Evolutionary conservation across 2,329 filamentous ascomycete genomes (phyloP).

Genomic region (Tolypocladium paradoxum): DNA sequence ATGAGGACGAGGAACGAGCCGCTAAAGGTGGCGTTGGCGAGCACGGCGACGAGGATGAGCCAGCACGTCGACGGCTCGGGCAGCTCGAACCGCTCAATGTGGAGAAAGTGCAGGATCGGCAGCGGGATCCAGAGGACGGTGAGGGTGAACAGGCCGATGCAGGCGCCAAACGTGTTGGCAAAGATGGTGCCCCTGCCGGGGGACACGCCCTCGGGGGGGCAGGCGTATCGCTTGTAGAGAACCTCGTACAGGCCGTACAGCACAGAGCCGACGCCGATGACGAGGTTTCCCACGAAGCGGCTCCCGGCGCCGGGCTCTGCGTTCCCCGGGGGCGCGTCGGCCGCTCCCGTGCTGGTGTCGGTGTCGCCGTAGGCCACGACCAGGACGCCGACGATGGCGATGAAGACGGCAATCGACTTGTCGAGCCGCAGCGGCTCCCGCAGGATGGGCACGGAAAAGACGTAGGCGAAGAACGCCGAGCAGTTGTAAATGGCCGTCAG

Average conservation of each 20-base stretch:
- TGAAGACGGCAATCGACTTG: slow-evolving; percentile 75
- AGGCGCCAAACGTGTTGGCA: slow-evolving; percentile 79
- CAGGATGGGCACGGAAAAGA: slow-evolving; percentile 84
- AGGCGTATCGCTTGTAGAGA: slow-evolving; percentile 86
- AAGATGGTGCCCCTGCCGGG: slow-evolving; percentile 91
- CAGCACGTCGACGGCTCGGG: slow-evolving; percentile 68
- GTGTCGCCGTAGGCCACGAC: slow-evolving; percentile 90
- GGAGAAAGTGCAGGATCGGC: slow-evolving; percentile 68
- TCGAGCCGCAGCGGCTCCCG: slow-evolving; percentile 73
- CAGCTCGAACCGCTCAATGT: slow-evolving; percentile 73
- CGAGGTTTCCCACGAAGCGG: slow-evolving; percentile 72
- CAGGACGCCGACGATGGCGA: slow-evolving; percentile 83
- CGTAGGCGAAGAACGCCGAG: slow-evolving; percentile 96
- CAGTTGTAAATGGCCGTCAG: slow-evolving; percentile 99
- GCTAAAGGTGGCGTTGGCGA: slow-evolving; percentile 85
- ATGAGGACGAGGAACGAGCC: slow-evolving; percentile 91
- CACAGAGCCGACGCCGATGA: slow-evolving; percentile 84
- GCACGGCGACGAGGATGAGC: slow-evolving; percentile 68
- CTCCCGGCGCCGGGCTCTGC: slow-evolving; percentile 36
- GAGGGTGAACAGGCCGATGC: slow-evolving; percentile 81
- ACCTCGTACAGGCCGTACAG: slow-evolving; percentile 97
- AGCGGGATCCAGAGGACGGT: slow-evolving; percentile 85
- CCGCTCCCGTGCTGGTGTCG: slow-evolving; percentile 27
- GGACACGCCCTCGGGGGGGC: slow-evolving; percentile 79
- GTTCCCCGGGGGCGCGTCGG: slow-evolving; percentile 19